Evolutionary conservation across 495 filamentous ascomycete species (phyloP), one percentile per base, ranked within the genome.

Genomic region (Lindgomyces ingoldianus): DNA sequence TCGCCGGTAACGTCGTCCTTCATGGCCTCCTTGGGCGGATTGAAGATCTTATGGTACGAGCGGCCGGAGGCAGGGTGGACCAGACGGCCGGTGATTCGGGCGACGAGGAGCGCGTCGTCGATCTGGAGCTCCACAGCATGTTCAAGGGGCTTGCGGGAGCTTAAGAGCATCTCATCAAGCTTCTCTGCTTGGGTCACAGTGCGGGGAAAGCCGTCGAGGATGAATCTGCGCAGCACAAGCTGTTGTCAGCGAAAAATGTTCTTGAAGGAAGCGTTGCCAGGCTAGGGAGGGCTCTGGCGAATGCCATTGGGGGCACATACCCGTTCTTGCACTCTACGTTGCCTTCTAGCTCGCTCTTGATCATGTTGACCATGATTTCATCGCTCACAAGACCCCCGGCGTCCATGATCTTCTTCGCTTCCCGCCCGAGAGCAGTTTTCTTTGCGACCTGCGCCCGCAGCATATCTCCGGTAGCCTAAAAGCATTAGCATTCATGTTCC

Each of bases 401-500:
- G 72, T 99, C 93, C 94, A 99, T 99, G 78, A 99, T 99, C 87
- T 99, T 99, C 88, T 99, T 99, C 61, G 94, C 94, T 81, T 96
- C 91, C 75, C 88, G 86, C 62, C 94, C 94, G 65, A 99, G 85
- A 21, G 89, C 78, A 48, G 95, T 99, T 85, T 97, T 97, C 83
- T 95, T 96, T 63, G 94, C 89, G 76, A 99, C 95, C 77, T 99
- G 94, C 66, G 92, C 94, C 62, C 94, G 91, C 74, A 99, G 86
- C 94, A 99, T 99, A 78, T 99, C 94, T 74, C 94, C 94, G 56
- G 94, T 99, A 61, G 95, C 94, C 93, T 98, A 66, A 39, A 54
- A 16, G 27, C 19, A 21, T 58, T 41, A 61, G 73, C 45, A 67
- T 60, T 21, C 27, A 49, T 46, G 47, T 52, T 51, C 64, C 18